Conservation (phyloP, 164 flowering plant species). For the Protea cynaroides region DNA sequence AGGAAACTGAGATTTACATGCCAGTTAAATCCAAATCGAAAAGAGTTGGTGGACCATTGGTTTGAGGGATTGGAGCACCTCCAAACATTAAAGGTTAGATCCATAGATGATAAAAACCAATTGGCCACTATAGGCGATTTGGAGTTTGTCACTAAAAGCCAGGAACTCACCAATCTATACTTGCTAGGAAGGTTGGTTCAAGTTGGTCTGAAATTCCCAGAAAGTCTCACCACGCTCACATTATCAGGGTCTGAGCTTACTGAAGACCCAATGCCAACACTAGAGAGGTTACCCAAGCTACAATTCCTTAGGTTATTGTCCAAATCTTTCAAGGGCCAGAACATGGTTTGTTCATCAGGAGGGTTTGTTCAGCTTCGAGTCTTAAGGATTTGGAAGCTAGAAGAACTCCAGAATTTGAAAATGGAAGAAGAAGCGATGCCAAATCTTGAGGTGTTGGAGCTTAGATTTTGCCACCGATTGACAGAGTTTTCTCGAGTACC, state of each 20-base stretch:
- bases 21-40: not conserved
- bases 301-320: slow-evolving; percentile 5
- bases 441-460: slow-evolving; percentile 8
- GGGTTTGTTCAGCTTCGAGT: slow-evolving; percentile 11
- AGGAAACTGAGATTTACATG: not conserved
- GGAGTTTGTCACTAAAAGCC: too few species aligned
- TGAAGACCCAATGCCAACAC: not conserved
- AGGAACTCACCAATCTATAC: too few species aligned
- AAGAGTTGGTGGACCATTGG: not conserved
- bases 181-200: too few species aligned
- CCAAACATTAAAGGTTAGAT: not conserved
- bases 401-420: too few species aligned
- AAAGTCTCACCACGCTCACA: slow-evolving; percentile 1
- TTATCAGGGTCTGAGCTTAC: slow-evolving; percentile 5
- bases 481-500: not conserved
- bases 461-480: slow-evolving; percentile 6
- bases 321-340: slow-evolving; percentile 6
- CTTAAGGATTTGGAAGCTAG: slow-evolving; percentile 5
- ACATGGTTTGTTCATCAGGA: slow-evolving; percentile 7
- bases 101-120: not conserved
- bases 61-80: not conserved
- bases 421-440: slow-evolving; percentile 5
- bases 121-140: not conserved
- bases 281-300: slow-evolving; percentile 9
- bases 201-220: too few species aligned